These are phyloP conservation scores for Globisporangium iwayamae DNA, from an alignment of 352 stramenopile species.

Conservation along the genomic window DNA sequence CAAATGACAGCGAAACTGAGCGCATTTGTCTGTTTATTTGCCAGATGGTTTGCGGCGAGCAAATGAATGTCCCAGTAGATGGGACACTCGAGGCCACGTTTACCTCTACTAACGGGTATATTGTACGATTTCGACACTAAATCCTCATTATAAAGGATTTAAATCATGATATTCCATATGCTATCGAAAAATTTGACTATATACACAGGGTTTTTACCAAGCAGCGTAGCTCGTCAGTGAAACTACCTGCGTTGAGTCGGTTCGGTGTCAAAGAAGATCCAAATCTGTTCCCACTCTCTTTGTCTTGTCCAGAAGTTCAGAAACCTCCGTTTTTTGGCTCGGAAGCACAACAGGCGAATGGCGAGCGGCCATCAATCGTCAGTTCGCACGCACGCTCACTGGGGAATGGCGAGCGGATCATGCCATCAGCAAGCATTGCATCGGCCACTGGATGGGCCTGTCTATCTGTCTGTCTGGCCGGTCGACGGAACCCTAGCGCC, in stretches of 20 bases:
- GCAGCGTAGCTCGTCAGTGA: neutral
- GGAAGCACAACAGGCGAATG: too few relatives aligned
- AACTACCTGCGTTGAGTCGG: neutral
- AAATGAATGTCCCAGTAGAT: too few relatives aligned
- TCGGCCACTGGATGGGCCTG: neutral
- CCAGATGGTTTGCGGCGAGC: too few relatives aligned
- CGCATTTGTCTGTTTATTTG: too few relatives aligned
- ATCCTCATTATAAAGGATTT: neutral
- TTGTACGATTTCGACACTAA: too few relatives aligned
- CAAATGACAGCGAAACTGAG: too few relatives aligned
- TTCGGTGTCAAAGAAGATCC: conserved; percentile 7
- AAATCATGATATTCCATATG: neutral
- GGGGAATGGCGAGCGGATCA: neutral
- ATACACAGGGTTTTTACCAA: neutral
- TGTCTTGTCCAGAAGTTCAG: neutral
- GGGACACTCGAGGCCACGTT: too few relatives aligned
- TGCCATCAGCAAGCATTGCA: neutral
- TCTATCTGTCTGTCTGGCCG: neutral
- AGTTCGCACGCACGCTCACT: conserved; percentile 2
- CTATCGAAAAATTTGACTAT: neutral
- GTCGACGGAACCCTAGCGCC: neutral
- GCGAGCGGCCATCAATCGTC: neutral
- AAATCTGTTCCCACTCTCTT: neutral
- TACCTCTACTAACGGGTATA: too few relatives aligned
- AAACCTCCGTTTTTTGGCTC: neutral